Evolutionary conservation across 345 rosid species (phyloP), one percentile per base, ranked within the genome.

Genomic region (Camelina laxa): DNA sequence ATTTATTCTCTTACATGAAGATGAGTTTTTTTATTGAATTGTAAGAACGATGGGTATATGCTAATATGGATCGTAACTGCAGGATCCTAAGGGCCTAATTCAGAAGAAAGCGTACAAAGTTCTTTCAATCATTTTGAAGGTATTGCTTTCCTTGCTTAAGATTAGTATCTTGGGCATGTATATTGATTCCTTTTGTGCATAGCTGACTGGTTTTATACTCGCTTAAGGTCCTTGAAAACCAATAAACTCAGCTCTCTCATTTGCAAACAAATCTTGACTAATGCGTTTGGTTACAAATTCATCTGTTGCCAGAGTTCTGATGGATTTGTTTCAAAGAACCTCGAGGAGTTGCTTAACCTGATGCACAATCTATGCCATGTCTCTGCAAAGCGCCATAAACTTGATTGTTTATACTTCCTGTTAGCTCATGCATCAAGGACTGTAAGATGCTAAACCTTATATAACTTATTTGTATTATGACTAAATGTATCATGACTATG

Each of bases 101-200:
- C 99, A 95, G 72, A 95, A 95, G 89, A 95, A 87, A 84, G 97
- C 96, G 41, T 95, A 92, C 82, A 95, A 88, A 83, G 96, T 86
- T 73, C 92, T 95, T 82, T 90, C 97, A 39, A 49, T 77, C 38
- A 86, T 95, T 72, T 85, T 95, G 55, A 88, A 80, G 96, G 99
- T 95, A 84, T 49, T 72, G 44, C 33, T 9, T 69, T 9, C 24
- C 33, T 58, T 62, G 30, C 56, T 63, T 21, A 24, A 38, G 14
- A 36, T 47, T 60, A 55, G 31, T 17, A 12, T 36, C 69, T 80
- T 72, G 59, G 70, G 62, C 59, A 36, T 53, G 15, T 42, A 58
- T 41, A 51, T 67, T 41, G 36, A 12, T 50, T 50, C 6, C 10
- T 54, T 69, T 62, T 7, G 75, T 69, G 58, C 64, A 21, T 54